phyloP scores from a whole-genome alignment of 345 rosid genomes.

The Trapa incisa region DNA sequence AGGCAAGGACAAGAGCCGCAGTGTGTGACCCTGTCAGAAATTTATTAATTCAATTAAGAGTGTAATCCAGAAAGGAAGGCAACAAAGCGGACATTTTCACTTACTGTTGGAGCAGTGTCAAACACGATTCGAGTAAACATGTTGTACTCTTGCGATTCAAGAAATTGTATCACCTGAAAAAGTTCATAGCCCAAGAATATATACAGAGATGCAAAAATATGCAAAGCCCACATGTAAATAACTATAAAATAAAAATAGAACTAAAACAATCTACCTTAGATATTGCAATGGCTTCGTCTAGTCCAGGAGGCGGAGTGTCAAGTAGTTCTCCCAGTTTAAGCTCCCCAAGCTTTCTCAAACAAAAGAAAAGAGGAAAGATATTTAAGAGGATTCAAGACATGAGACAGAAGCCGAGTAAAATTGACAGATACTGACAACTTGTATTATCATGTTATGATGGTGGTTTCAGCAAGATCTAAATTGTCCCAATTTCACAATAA shows the following conservation, averaged over 20 bases:
- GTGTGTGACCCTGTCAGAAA: conserved; percentile 67
- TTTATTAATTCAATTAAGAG: conserved; percentile 3
- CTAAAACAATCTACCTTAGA: conserved; percentile 44
- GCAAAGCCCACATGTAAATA: not conserved
- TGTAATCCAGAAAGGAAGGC: conserved; percentile 1
- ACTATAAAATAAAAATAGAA: conserved; percentile 5
- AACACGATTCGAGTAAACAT: conserved; percentile 91
- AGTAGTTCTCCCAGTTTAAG: conserved; percentile 83
- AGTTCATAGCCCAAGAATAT: conserved; percentile 6
- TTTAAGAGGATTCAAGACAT: not conserved
- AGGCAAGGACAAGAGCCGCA: conserved; percentile 82
- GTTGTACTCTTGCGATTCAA: conserved; percentile 75
- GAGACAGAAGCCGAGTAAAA: not conserved
- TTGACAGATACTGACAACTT: not conserved
- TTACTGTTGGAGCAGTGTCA: conserved; percentile 97
- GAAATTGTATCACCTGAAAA: conserved; percentile 87
- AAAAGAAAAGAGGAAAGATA: not conserved
- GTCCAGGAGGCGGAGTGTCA: conserved; percentile 98
- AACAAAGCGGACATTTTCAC: conserved; percentile 10
- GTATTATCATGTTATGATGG: not conserved
- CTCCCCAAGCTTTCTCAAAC: conserved; percentile 56
- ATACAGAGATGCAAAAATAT: not conserved
- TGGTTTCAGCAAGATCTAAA: not conserved
- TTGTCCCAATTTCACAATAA: not conserved
- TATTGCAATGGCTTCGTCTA: conserved; percentile 98